Base-by-base conservation (phyloP, 257 asterid genomes). In the Lycium barbarum region DNA sequence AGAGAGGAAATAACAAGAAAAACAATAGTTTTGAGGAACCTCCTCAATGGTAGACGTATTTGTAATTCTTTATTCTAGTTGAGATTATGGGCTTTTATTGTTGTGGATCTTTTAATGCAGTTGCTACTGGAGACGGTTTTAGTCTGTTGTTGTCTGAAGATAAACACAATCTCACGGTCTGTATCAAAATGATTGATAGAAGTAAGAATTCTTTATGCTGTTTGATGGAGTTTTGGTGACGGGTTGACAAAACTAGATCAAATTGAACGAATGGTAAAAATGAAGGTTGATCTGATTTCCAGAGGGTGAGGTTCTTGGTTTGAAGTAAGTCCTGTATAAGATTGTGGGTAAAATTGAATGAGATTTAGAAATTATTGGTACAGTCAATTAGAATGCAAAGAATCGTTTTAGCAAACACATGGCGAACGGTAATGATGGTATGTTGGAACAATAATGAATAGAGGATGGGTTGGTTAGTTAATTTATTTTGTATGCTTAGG, bases 301-400 rank as follows among this genome's bases (percentile, higher is more conserved):
- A 7, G 67, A 20, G 67, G 13, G 33, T 61, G 26, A 61, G 13
- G 12, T n/a, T 62, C 70, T 62, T 62, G 70, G 70, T 22, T 45
- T 57, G 54, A 26, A 72, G 40, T 11, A 10, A 45, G 5, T 43
- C 9, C 38, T 72, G 3, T n/a, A 72, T 10, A 72, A 43, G 38
- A 72, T 72, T n/a, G 80, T 45, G 11, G 80, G 38, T 72, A 45
- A 72, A 72, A 3, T 72, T 72, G 80, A 26, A 72, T 26, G 33
- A 26, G 33, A 26, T 26, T 26, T 26, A 26, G 33, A 26, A 26
- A 26, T 26, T 26, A 26, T 26, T 26, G 33, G 33, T 26, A 26
- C 33, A 26, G 33, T 26, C 0, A 26, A 26, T 26, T 26, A 26
- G 33, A 26, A 26, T 26, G 33, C 33, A 26, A 26, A 26, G 33